phyloP scores from a whole-genome alignment of 371 early-diverging fungal genomes.

The Rhizopus sp. region DNA sequence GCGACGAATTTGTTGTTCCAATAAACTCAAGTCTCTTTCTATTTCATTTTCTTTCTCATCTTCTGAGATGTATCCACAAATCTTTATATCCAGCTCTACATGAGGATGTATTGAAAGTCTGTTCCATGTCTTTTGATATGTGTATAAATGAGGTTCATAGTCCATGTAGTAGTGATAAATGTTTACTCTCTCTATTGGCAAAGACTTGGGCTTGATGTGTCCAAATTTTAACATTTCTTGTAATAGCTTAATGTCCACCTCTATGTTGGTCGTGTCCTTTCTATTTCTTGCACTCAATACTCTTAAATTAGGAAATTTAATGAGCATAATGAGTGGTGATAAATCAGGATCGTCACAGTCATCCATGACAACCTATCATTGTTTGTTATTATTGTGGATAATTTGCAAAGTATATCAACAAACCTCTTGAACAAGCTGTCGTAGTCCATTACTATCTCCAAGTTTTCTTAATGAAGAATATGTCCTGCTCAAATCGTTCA shows the following conservation, averaged over 20 bases:
- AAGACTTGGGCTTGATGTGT: constrained; percentile 19
- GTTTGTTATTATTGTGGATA: neutral
- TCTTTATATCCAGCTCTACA: constrained; percentile 37
- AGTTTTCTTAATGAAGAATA: constrained; percentile 48
- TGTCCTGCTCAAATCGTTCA: constrained; percentile 22
- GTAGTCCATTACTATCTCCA: constrained; percentile 36
- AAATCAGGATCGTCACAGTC: constrained; percentile 40
- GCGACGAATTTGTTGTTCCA: constrained; percentile 15
- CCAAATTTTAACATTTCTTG: constrained; percentile 37
- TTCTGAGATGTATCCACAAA: constrained; percentile 26
- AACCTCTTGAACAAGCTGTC: constrained; percentile 34
- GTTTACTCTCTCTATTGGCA: constrained; percentile 30
- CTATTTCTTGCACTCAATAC: constrained; percentile 36
- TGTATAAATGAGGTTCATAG: constrained; percentile 29
- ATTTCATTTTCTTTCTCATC: constrained; percentile 17
- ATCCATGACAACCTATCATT: constrained; percentile 42
- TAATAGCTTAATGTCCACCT: constrained; percentile 41
- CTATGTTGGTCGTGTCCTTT: constrained; percentile 38
- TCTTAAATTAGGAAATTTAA: constrained; percentile 43
- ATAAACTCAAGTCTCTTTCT: constrained; percentile 12
- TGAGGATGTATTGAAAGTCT: constrained; percentile 27
- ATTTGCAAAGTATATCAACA: neutral
- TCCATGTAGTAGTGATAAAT: constrained; percentile 45
- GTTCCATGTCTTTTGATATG: constrained; percentile 39
- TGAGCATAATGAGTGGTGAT: constrained; percentile 47